A percentile compares a stretch with the other conserved stretches of the same genome.
phyloP scores from a whole-genome alignment of 2,329 filamentous ascomycete genomes.

The Bipolaris gigantea region DNA sequence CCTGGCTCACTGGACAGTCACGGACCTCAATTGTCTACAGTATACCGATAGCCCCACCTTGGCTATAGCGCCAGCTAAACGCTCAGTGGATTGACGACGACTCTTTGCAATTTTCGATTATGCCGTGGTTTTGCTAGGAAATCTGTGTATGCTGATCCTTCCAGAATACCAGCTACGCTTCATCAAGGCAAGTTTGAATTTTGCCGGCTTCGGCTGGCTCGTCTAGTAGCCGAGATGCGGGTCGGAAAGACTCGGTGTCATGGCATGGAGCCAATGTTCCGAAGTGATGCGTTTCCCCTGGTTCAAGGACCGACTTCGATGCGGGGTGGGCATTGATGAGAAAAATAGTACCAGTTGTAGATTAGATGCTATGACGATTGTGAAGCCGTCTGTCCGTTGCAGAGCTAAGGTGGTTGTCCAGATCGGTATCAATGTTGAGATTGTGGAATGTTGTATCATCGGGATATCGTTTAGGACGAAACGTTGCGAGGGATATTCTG shows the following conservation, averaged over 20 bases:
- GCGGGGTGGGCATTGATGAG: conserved; percentile 23
- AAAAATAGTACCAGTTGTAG: conserved; percentile 19
- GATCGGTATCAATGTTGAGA: conserved; percentile 52
- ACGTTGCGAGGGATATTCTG: conserved; percentile 48
- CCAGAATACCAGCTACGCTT: conserved; percentile 36
- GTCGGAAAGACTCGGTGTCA: conserved; percentile 51
- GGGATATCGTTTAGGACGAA: no score
- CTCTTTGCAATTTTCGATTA: conserved; percentile 40
- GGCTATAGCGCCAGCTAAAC: background rate
- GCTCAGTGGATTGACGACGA: conserved; percentile 49
- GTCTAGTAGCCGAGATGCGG: conserved; percentile 51
- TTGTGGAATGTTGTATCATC: conserved; percentile 53
- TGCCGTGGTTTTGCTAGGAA: conserved; percentile 37
- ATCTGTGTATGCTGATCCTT: conserved; percentile 38
- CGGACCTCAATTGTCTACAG: no score
- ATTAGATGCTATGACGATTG: conserved; percentile 4
- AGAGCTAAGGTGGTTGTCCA: conserved; percentile 49
- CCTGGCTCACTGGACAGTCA: no score
- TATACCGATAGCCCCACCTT: no score
- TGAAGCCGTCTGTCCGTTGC: conserved; percentile 34
- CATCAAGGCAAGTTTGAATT: conserved; percentile 24
- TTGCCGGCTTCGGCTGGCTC: conserved; percentile 9
- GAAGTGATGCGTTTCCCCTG: conserved; percentile 33
- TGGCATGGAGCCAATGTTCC: conserved; percentile 12
- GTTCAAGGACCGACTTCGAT: conserved; percentile 29